phyloP scores from a whole-genome alignment of 257 asterid genomes.

The Pogostemon cablin region DNA sequence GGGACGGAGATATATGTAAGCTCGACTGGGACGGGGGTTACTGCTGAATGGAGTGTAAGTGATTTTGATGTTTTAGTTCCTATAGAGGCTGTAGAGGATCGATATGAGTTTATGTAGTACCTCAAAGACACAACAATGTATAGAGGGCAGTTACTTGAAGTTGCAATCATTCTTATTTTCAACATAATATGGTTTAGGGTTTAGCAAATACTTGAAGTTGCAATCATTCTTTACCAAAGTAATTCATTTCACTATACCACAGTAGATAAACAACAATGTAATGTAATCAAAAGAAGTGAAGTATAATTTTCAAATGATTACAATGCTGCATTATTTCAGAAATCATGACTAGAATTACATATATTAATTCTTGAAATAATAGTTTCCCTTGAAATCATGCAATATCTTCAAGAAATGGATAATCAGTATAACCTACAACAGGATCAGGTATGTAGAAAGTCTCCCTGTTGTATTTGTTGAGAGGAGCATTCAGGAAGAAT shows the following conservation, averaged over 20 bases:
- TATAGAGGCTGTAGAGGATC: conserved; percentile 28
- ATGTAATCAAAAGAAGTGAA: neutral
- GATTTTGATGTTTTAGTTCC: conserved; percentile 74
- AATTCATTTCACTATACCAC: neutral
- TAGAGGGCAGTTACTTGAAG: no score
- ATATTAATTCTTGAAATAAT: no score
- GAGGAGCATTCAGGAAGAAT: conserved; percentile 59
- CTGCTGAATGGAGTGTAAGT: conserved; percentile 80
- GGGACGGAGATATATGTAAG: conserved; percentile 84
- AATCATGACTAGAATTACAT: neutral
- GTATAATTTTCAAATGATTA: neutral
- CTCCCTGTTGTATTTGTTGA: conserved; percentile 54
- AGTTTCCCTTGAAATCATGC: conserved; percentile 26
- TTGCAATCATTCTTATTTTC: no score
- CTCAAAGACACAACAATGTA: neutral
- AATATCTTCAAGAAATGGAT: conserved; percentile 62
- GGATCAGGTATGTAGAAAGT: conserved; percentile 60
- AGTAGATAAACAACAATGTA: neutral
- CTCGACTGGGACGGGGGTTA: conserved; percentile 42
- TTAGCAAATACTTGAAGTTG: no score
- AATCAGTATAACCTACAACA: conserved; percentile 75
- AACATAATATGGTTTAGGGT: no score
- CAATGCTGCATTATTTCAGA: neutral
- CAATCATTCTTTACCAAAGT: neutral
- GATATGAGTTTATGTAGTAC: conserved; percentile 29